Percentiles rank a stretch among this genome's conserved stretches.
phyloP scores from a whole-genome alignment of 345 rosid genomes.

The Acer negundo region DNA sequence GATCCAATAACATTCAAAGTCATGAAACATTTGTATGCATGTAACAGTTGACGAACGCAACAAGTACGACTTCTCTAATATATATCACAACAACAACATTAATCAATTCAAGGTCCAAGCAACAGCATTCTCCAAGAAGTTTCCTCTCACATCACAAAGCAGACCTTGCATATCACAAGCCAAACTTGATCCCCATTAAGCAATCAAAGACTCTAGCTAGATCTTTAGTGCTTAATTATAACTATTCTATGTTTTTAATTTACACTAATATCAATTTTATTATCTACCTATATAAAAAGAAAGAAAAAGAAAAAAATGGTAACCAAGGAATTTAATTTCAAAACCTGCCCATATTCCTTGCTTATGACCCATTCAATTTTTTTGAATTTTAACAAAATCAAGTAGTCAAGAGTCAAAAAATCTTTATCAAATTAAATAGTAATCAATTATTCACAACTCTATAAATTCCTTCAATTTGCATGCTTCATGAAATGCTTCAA shows the following conservation, averaged over 20 bases:
- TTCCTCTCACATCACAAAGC: slow-evolving; percentile 1
- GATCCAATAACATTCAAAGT: background rate
- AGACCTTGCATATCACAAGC: background rate
- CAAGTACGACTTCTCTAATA: background rate
- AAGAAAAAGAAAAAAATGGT: background rate
- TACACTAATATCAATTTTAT: background rate
- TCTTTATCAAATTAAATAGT: slow-evolving; percentile 14
- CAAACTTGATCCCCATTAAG: background rate
- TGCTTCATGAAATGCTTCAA: slow-evolving; percentile 1
- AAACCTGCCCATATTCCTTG: background rate
- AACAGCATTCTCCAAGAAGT: slow-evolving; percentile 4
- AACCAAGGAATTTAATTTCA: slow-evolving; percentile 11
- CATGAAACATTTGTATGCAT: background rate
- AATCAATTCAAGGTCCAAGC: background rate
- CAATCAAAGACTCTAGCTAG: background rate
- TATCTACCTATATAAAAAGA: background rate
- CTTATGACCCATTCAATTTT: slow-evolving; percentile 27
- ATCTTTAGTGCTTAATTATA: background rate
- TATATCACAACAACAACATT: background rate
- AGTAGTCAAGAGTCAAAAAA: slow-evolving; percentile 39
- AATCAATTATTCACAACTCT: background rate
- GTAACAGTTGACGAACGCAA: background rate
- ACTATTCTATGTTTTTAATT: background rate
- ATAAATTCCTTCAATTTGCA: slow-evolving; percentile 3
- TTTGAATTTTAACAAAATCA: background rate